Conservation (phyloP, 2,329 filamentous ascomycete species). For the Fusarium sp. region DNA sequence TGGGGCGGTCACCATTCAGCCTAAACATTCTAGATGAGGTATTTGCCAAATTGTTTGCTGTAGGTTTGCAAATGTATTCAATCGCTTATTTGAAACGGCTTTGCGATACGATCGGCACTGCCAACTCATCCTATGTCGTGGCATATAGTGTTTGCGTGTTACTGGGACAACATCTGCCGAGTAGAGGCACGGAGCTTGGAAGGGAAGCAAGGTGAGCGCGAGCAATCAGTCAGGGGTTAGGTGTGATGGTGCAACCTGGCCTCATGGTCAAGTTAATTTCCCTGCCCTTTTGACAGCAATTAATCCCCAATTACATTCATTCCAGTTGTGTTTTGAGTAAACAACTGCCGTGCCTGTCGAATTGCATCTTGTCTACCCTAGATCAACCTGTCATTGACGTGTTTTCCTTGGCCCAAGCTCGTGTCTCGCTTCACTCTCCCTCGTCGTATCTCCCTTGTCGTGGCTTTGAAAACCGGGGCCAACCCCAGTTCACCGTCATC, state of each 20-base stretch:
- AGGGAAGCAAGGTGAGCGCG: not conserved
- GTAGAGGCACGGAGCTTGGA: not conserved
- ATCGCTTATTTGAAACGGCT: not conserved
- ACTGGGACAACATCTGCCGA: constrained; percentile 6
- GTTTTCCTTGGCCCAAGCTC: constrained; percentile 18
- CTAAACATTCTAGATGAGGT: too few relatives aligned
- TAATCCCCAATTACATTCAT: not conserved
- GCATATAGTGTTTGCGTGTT: not conserved
- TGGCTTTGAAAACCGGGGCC: constrained; percentile 13
- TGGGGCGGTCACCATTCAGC: not conserved
- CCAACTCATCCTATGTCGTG: constrained; percentile 6
- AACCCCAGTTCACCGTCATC: constrained; percentile 33
- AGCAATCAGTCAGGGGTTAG: not conserved
- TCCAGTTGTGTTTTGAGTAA: not conserved
- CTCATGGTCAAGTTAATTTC: not conserved
- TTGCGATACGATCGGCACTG: not conserved
- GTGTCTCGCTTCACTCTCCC: constrained; percentile 36
- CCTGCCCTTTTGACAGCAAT: not conserved
- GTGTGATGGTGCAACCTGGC: not conserved
- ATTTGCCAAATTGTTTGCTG: not conserved
- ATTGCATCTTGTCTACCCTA: constrained; percentile 21
- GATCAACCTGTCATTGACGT: constrained; percentile 19
- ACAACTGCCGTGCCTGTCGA: not conserved
- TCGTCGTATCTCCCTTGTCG: constrained; percentile 13
- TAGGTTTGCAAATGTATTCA: too few relatives aligned